Evolutionary conservation across 768 basidiomycete species (phyloP).

Genomic region (Rhizopogon vesiculosus): DNA sequence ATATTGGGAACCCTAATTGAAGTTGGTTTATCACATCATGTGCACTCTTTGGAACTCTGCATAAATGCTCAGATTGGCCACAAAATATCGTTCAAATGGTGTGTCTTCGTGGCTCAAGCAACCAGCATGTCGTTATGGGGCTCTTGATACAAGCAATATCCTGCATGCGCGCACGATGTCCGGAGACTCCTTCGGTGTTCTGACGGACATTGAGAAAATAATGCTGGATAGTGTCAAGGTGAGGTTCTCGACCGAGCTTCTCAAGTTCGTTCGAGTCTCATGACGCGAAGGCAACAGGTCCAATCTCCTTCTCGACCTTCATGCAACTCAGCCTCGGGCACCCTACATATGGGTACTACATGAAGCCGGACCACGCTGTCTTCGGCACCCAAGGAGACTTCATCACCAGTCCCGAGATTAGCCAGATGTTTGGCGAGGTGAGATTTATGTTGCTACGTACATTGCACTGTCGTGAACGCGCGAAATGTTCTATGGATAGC

Average conservation of each 20-base stretch:
- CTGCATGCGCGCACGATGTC: neutral
- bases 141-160: neutral
- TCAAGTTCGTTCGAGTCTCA: neutral
- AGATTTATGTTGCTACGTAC: slow-evolving; percentile 15
- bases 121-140: neutral
- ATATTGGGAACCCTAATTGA: neutral
- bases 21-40: no score
- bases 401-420: slow-evolving; percentile 94
- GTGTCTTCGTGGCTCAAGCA: slow-evolving; percentile 6
- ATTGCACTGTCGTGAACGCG: neutral
- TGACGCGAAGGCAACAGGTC: slow-evolving; percentile 69
- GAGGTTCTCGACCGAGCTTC: slow-evolving; percentile 4
- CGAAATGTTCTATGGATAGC: slow-evolving; percentile 37
- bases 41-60: no score
- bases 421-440: slow-evolving; percentile 95
- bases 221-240: slow-evolving; percentile 73
- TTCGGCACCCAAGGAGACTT: slow-evolving; percentile 91
- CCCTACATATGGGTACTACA: slow-evolving; percentile 92
- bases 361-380: slow-evolving; percentile 63
- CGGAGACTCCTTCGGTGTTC: slow-evolving; percentile 5
- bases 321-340: slow-evolving; percentile 91
- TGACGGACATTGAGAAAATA: slow-evolving; percentile 56
- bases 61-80: slow-evolving; percentile 5
- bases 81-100: neutral
- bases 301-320: slow-evolving; percentile 82